Evolutionary conservation across 768 basidiomycete species (phyloP), one percentile per base, ranked within the genome.

Genomic region (Pleurotus pulmonarius): DNA sequence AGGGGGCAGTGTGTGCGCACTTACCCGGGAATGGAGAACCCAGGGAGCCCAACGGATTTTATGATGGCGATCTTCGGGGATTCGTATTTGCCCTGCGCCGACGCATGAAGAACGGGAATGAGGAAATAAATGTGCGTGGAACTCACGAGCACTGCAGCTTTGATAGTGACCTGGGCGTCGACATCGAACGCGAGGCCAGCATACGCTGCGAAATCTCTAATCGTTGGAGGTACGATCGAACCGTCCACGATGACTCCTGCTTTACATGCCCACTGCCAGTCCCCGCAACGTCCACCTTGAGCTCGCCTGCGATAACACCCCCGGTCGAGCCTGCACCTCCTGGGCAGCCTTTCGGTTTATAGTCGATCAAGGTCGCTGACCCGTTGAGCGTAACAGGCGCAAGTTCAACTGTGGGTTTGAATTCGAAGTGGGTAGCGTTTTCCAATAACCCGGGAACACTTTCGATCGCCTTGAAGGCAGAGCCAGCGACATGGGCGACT

Each of bases 11-110:
- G 6, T 5, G 5, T 29, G 26, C 26, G 26, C 0, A 59, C 66
- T 37, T 58, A 71, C 70, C 69, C 69, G 9, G 74, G 70, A 59
- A 75, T 66, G 22, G 59, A 59, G 41, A 56, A 37, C 20, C 64
- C 64, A 1, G 73, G 74, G n/a, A 76, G 64, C 2, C 73, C 73
- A 18, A 63, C 56, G 20, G 46, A 16, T 24, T 63, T 46, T 55
- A 71, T 69, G n/a, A 76, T 57, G 20, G 60, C 41, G 20, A 70
- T 59, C 22, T 58, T 46, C n/a, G 68, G 71, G 5, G 67, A 62
- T 58, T 67, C 67, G 47, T 74, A 49, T 0, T 58, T 59, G 1
- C 69, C 70, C 65, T 70, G 46, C 11, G 9, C 9, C 11, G 9
- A 22, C 2, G 11, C 34, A 46, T 16, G 13, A 18, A 16, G 12